phyloP scores from a whole-genome alignment of 306 rosid species.

The Heteromeles arbutifolia region DNA sequence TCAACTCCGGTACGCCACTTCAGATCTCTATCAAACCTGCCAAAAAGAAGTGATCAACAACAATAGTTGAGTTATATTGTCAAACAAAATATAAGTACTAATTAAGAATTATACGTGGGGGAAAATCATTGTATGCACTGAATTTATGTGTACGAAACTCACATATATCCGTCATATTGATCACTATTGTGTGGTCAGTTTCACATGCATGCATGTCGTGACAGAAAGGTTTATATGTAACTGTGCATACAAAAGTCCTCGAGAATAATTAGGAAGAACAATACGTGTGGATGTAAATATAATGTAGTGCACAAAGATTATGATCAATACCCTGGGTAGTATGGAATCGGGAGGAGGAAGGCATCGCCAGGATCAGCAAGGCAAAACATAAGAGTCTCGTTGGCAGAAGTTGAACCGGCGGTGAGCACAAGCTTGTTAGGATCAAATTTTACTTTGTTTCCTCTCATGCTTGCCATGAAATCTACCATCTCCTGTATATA shows the following conservation, averaged over 20 bases:
- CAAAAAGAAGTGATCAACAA: not conserved
- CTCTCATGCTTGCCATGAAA: slow-evolving; percentile 61
- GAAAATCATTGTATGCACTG: not conserved
- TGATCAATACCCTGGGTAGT: slow-evolving; percentile 57
- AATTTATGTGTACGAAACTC: not conserved
- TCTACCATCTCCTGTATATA: slow-evolving; percentile 48
- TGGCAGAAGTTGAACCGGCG: slow-evolving; percentile 86
- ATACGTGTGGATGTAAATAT: not conserved
- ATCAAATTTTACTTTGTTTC: slow-evolving; percentile 36
- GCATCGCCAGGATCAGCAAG: slow-evolving; percentile 80
- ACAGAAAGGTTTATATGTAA: not conserved
- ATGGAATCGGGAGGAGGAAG: slow-evolving; percentile 80
- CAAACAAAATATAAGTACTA: not conserved
- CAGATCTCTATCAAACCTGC: slow-evolving; percentile 78
- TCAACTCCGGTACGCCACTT: slow-evolving; percentile 76
- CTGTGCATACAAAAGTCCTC: not conserved
- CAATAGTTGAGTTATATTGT: not conserved
- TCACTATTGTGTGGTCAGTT: not conserved
- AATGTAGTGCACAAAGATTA: not conserved
- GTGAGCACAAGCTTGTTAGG: slow-evolving; percentile 60
- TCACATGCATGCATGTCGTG: not conserved
- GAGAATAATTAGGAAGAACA: not conserved
- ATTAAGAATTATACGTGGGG: not conserved
- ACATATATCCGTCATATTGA: not conserved
- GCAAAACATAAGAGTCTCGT: slow-evolving; percentile 82